Base-by-base conservation (phyloP, 148 eudicot genomes). In the Chenopodium berlandieri region DNA sequence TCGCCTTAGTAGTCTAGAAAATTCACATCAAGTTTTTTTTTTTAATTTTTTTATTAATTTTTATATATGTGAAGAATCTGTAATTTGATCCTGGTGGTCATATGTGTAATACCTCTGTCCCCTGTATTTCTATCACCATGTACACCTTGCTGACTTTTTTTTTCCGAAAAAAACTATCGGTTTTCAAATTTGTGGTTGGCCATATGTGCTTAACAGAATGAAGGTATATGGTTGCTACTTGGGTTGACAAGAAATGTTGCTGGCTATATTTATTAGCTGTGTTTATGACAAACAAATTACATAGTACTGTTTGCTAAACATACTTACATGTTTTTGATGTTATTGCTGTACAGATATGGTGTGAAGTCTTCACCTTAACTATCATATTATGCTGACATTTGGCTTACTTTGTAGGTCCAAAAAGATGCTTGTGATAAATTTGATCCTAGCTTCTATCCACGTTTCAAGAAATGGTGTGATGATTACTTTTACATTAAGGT, bases 401-500 rank as follows among this genome's bases (percentile, higher is more conserved):
- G n/a, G 34, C 72, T 80, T 27, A 54, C 44, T 78, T 72, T 87
- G 83, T 82, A 96, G 99, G 97, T 92, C 75, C 99, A 96, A 86
- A 96, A 96, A 81, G 75, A 83, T 76, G 91, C 99, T 20, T 96
- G 99, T 85, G 99, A 96, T 89, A 94, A 96, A 79, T 96, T 96
- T 83, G 92, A 96, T 69, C 84, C 90, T 32, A 88, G 90, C 79
- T 96, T 96, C 88, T 96, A 96, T 82, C 98, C 99, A 65, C 97
- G 92, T 73, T 96, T 96, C 90, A 96, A 96, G 89, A 96, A 94
- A 82, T 96, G 98, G 99, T 96, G 99, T 83, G 99, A 94, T 86
- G 98, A 96, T 81, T 96, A 96, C 86, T 94, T 96, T 82, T 92
- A 88, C 84, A 96, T 96, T 85, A 94, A 94, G 99, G 99, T 94